Base-by-base conservation (phyloP, 495 filamentous ascomycete genomes). In the Neurospora terricola region DNA sequence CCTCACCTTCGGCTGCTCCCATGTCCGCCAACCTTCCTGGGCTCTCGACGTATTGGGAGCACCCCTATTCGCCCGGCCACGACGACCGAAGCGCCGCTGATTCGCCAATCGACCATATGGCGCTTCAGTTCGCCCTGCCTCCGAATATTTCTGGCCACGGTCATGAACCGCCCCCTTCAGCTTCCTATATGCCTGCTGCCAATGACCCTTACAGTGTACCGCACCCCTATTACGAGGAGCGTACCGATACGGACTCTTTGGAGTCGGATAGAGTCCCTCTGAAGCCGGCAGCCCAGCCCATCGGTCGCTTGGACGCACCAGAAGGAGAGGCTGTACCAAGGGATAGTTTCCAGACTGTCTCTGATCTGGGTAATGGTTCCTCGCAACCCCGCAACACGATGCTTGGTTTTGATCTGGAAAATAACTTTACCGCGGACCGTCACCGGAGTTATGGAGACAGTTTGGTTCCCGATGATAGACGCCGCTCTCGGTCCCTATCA, bases 201-300 rank as follows among this genome's bases (percentile, higher is more conserved):
- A 48, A 79, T 71, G 78, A 85, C 42, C 73, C 80, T 36, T 79
- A 87, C 72, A 73, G 82, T 72, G 81, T 81, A 72, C 78, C 82
- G 39, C 77, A 81, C 70, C 80, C 80, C 21, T 85, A 86, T 74
- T 87, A 89, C 73, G 85, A 88, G 73, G 85, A 87, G 69, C 78
- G 83, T 11, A 79, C 85, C 62, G 82, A 87, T 48, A 87, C 89
- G 36, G 81, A 85, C 71, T 91, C 90, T 73, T 84, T 89, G 69
- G 91, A 94, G 76, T 89, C 89, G 37, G 93, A 97, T 77, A 87
- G 84, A 7, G 86, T 88, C 40, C 90, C 88, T 71, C 84, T 96
- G 75, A 93, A 91, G 34, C 81, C 80, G 34, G 73, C 81, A 37
- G 85, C 84, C 18, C 91, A 93, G 79, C 91, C 91, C 54, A 91